phyloP scores from a whole-genome alignment of 306 rosid species.

The Acacia melanoxylon region DNA sequence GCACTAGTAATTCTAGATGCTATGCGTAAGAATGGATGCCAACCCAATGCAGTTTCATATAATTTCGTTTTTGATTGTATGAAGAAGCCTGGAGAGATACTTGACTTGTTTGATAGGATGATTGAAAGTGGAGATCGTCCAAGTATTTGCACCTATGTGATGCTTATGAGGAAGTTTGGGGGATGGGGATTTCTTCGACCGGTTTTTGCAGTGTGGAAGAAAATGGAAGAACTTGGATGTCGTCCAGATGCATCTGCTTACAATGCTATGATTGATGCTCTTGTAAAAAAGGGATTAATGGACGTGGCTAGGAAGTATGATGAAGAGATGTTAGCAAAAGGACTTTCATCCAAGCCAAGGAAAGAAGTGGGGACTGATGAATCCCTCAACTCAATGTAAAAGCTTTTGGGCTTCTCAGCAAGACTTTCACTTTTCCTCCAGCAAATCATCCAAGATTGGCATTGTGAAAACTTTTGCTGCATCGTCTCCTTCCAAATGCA shows the following conservation, averaged over 20 bases:
- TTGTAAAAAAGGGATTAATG: conserved; percentile 75
- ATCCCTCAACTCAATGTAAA: conserved; percentile 13
- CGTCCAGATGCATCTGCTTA: conserved; percentile 82
- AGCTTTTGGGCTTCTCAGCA: neutral
- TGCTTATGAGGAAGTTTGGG: conserved; percentile 85
- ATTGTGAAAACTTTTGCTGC: neutral
- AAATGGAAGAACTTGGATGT: conserved; percentile 72
- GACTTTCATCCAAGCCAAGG: conserved; percentile 83
- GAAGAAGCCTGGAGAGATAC: conserved; percentile 69
- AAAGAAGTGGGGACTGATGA: conserved; percentile 57
- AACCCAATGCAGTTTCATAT: conserved; percentile 63
- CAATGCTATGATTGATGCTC: conserved; percentile 82
- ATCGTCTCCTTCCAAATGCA: neutral
- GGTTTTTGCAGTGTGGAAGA: conserved; percentile 73
- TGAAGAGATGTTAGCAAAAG: conserved; percentile 81
- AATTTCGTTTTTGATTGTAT: conserved; percentile 61
- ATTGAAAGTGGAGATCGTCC: conserved; percentile 69
- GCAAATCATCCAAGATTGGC: neutral
- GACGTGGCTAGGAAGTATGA: conserved; percentile 78
- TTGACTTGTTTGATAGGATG: conserved; percentile 71
- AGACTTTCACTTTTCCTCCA: neutral
- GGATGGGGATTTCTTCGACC: conserved; percentile 91
- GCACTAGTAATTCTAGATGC: conserved; percentile 53
- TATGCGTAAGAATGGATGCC: conserved; percentile 56
- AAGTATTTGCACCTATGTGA: conserved; percentile 71